Evolutionary conservation across 257 asterid genomes (phyloP), one percentile per base, ranked within the genome.

Genomic region (Petunia secreta): DNA sequence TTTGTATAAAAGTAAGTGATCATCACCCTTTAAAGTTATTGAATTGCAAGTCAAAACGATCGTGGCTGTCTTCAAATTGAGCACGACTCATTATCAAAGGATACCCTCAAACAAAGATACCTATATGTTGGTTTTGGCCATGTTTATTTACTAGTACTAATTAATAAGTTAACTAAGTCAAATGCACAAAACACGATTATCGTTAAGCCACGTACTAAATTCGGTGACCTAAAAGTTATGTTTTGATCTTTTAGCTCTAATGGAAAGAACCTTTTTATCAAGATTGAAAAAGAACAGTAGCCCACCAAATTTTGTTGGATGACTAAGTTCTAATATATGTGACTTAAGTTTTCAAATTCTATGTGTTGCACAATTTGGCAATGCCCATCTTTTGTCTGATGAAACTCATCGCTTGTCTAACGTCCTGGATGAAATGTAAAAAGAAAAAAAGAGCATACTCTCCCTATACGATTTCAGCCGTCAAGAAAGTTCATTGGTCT

Each of bases 161-260:
- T 25, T 71, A 48, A 48, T 48, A 4, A 48, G 46, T n/a, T 79
- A 75, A 41, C 85, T 87, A 89, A 84, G 86, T 84, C 77, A 52
- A 48, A 55, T 43, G 55, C 87, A 43, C 85, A 75, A 60, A 80
- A 8, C 66, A 59, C 89, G 88, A 85, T 82, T 74, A 80, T 58
- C 16, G 25, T 81, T 63, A 41, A 75, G 84, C 86, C 91, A 86
- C 92, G 89, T 89, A 57, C 59, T 3, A 43, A 38, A 74, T 46
- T 44, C 77, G 3, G 36, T 34, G 5, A n/a, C 5, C 38, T 11
- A 63, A 74, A 16, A 54, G 76, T 36, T 4, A 71, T 13, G 10
- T 65, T 76, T 83, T 74, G 79, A 53, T 34, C 34, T 69, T 25
- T 10, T 40, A 52, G 43, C 16, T 46, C 59, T 10, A 9, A 46